These are phyloP conservation scores for Thuidium tamariscinum DNA, from an alignment of 225 moss, liverwort and hornwort species.

Conservation along the genomic window DNA sequence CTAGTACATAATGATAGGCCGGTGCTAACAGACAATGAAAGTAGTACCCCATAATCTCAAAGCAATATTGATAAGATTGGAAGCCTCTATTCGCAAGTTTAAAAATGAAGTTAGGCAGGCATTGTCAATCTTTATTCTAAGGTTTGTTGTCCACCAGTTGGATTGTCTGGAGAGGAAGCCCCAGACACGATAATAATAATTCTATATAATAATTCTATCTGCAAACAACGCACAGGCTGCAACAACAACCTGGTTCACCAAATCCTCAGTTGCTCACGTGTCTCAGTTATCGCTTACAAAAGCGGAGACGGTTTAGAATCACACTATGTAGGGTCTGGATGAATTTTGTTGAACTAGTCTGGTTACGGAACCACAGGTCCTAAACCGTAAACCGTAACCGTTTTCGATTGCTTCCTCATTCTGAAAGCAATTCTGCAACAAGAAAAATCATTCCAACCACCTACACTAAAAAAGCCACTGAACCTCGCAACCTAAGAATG, in stretches of 20 bases:
- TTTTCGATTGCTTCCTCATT: background rate
- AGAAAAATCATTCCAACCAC: background rate
- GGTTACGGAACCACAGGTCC: background rate
- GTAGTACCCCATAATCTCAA: background rate
- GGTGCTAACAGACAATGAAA: background rate
- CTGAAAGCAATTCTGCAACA: conserved; percentile 11
- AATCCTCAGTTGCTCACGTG: background rate
- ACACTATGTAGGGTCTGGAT: background rate
- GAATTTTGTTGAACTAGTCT: background rate
- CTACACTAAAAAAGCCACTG: background rate
- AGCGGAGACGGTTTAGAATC: background rate
- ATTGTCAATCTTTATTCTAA: background rate
- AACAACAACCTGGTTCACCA: background rate
- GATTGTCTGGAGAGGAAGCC: background rate
- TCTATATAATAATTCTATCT: background rate
- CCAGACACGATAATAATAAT: background rate
- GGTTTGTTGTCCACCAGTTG: background rate
- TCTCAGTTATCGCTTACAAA: background rate
- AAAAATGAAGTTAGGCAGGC: too few relatives aligned
- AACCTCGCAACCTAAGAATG: background rate
- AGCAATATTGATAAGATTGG: background rate
- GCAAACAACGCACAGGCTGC: background rate
- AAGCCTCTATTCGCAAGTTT: background rate
- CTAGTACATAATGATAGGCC: background rate
- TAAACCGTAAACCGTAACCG: background rate